These are phyloP conservation scores for Hymenoscyphus linearis DNA, from an alignment of 2,329 filamentous ascomycete genomes.

Conservation along the genomic window DNA sequence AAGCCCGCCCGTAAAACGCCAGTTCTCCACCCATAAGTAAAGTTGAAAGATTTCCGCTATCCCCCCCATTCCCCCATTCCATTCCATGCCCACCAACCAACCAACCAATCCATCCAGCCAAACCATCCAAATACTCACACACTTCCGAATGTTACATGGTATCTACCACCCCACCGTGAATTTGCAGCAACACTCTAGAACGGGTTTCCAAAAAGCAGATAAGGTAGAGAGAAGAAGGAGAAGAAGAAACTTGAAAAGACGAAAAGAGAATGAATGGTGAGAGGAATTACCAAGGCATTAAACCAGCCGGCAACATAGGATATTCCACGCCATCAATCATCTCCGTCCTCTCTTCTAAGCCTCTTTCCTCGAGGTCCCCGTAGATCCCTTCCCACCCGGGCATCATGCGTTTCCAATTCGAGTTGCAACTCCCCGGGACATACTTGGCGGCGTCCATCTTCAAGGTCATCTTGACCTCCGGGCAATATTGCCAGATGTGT, in stretches of 20 bases:
- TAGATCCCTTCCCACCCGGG: conserved; percentile 22
- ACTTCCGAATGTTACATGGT: background rate
- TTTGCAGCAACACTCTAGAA: too few species aligned
- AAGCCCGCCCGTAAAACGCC: too few species aligned
- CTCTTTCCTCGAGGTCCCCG: background rate
- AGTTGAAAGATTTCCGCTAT: too few species aligned
- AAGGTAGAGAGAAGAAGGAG: background rate
- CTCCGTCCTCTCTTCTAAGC: conserved; percentile 11
- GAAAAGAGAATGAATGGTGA: background rate
- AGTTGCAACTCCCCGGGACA: conserved; percentile 43
- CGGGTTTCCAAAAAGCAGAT: too few species aligned
- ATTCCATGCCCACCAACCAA: too few species aligned
- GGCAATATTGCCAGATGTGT: conserved; percentile 52
- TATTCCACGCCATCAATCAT: conserved; percentile 30
- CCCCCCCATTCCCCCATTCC: too few species aligned
- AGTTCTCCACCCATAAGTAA: too few species aligned
- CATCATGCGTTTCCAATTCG: conserved; percentile 40
- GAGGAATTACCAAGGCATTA: conserved; percentile 27
- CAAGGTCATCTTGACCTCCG: conserved; percentile 53
- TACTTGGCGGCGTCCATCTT: conserved; percentile 49
- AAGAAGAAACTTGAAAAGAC: background rate
- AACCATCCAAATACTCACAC: background rate
- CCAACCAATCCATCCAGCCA: too few species aligned
- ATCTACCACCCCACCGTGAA: background rate
- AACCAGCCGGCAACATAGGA: conserved; percentile 28